A percentile compares a stretch with the other conserved stretches of the same genome.
Conservation (phyloP, 139 green algal genomes). For the Chlorella sp. region DNA sequence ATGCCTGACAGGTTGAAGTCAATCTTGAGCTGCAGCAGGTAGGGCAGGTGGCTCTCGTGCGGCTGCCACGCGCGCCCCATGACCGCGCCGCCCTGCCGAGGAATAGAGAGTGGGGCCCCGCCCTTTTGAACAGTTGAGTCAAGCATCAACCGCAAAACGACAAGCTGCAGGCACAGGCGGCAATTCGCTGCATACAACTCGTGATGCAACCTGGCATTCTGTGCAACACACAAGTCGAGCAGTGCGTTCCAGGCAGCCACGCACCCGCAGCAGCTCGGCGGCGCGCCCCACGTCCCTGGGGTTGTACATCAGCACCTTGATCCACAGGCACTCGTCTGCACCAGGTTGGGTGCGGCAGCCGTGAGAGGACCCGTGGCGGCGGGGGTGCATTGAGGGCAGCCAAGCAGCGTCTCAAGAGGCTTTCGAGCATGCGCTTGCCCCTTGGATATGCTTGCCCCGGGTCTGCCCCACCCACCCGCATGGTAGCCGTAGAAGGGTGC, state of each 20-base stretch:
- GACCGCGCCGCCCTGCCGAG: slow-evolving; percentile 75
- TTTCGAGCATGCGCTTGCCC: too few species aligned
- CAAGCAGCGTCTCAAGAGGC: neutral
- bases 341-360: neutral
- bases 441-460: neutral
- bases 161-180: neutral
- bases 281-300: slow-evolving; percentile 72
- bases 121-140: too few species aligned
- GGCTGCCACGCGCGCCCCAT: slow-evolving; percentile 81
- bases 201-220: too few species aligned
- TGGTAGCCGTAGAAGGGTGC: slow-evolving; percentile 92
- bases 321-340: slow-evolving; percentile 77
- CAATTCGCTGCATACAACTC: too few species aligned
- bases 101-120: too few species aligned
- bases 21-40: slow-evolving; percentile 95
- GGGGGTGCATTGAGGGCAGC: too few species aligned
- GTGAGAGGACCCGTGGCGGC: too few species aligned
- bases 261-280: slow-evolving; percentile 65
- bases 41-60: slow-evolving; percentile 94
- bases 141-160: too few species aligned
- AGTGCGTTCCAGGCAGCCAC: neutral
- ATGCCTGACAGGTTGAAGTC: slow-evolving; percentile 96
- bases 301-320: slow-evolving; percentile 90
- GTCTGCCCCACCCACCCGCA: neutral
- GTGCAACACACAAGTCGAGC: too few species aligned